These are phyloP conservation scores for Arachnopeziza araneosa DNA, from an alignment of 2,329 filamentous ascomycete species.

Conservation along the genomic window DNA sequence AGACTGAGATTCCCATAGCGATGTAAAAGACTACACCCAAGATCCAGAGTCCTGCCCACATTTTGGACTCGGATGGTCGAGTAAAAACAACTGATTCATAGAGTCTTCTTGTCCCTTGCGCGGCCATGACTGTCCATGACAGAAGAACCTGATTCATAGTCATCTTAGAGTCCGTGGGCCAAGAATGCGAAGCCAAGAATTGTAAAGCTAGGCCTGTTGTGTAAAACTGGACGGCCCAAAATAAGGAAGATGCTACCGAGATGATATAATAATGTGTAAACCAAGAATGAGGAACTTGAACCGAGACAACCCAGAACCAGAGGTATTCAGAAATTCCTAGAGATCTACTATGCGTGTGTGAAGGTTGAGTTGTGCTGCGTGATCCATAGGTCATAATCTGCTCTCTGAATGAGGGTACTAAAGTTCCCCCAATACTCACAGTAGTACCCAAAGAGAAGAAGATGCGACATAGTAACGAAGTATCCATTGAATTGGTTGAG, in stretches of 20 bases:
- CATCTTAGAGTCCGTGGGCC: conserved; percentile 38
- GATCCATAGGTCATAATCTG: conserved; percentile 30
- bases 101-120: conserved; percentile 70
- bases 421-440: conserved; percentile 21
- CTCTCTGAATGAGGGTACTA: conserved; percentile 26
- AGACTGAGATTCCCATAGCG: conserved; percentile 67
- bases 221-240: conserved; percentile 67
- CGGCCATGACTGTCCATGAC: conserved; percentile 65
- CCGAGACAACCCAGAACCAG: conserved; percentile 15
- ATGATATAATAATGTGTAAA: conserved; percentile 83
- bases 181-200: conserved; percentile 37
- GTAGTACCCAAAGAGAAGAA: conserved; percentile 27
- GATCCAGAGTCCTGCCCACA: conserved; percentile 82
- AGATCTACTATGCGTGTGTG: background rate
- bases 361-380: conserved; percentile 14
- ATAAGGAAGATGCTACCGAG: conserved; percentile 62
- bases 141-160: conserved; percentile 56
- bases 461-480: conserved; percentile 19
- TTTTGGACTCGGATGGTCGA: conserved; percentile 61
- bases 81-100: conserved; percentile 66
- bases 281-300: conserved; percentile 74
- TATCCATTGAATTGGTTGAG: conserved; percentile 18
- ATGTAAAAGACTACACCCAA: conserved; percentile 76
- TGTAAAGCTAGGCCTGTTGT: conserved; percentile 48
- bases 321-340: background rate